These are phyloP conservation scores for Emergomyces orientalis DNA, from an alignment of 2,329 filamentous ascomycete species.

Conservation along the genomic window DNA sequence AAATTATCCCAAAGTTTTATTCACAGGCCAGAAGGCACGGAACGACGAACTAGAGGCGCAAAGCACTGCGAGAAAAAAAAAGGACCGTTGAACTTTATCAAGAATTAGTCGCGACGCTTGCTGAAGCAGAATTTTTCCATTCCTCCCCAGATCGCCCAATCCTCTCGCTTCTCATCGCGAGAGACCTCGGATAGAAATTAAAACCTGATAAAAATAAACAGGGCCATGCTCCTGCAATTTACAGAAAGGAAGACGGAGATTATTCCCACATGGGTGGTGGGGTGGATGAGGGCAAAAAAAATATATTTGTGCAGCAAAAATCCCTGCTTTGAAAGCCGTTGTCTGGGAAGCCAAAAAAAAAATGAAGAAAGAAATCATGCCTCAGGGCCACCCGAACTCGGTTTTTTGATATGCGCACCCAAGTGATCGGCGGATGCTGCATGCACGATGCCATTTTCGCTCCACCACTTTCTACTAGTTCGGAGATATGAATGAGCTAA, in stretches of 20 bases:
- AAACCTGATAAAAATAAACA: slow-evolving; percentile 3
- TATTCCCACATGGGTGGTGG: not conserved
- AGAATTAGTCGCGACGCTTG: not conserved
- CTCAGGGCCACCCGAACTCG: too few species aligned
- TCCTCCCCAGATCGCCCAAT: not conserved
- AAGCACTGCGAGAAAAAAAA: not conserved
- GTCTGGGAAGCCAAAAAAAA: not conserved
- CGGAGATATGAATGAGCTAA: not conserved
- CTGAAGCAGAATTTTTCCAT: too few species aligned
- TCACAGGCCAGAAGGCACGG: not conserved
- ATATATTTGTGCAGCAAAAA: too few species aligned
- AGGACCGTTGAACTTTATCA: slow-evolving; percentile 1
- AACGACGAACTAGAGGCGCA: too few species aligned
- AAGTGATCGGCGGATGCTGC: not conserved
- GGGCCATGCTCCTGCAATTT: not conserved
- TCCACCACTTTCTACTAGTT: not conserved
- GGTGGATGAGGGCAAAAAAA: not conserved
- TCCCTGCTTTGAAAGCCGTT: not conserved
- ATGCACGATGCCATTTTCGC: slow-evolving; percentile 3
- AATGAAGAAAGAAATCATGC: not conserved
- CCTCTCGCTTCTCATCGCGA: not conserved
- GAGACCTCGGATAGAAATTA: not conserved
- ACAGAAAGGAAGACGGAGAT: not conserved
- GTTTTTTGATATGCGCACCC: not conserved
- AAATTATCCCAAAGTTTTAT: not conserved